Base-by-base conservation (phyloP, 2,329 filamentous ascomycete genomes). In the Hymenoscyphus occultus region DNA sequence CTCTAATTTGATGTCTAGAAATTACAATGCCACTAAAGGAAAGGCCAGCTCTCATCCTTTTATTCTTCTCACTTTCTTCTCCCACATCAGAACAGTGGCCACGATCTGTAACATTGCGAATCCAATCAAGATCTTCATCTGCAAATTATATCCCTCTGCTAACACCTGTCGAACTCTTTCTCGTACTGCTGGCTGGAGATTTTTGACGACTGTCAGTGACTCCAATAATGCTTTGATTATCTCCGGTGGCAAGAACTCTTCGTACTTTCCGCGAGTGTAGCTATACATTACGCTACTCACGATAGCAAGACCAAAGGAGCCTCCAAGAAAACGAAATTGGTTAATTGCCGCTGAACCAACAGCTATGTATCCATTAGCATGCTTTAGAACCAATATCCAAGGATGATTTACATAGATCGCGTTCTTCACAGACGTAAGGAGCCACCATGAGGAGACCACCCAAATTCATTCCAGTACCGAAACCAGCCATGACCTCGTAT, bases 251-350 rank as follows among this genome's bases (percentile, higher is more conserved):
- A 45, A 60, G 28, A 45, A 32, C 12, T 28, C 6, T 28, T 31
- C 39, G 22, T 31, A 45, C 48, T 22, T n/a, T 14, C 9, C 12
- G 10, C 40, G 39, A 9, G 19, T 60, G 9, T 22, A n/a, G n/a
- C 19, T 45, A 28, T 45, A 60, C 39, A 60, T 60, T 13, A 19
- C 13, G 32, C 39, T 60, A 28, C 22, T 51, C n/a, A 45, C 7
- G 42, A 60, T 51, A n/a, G 40, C 59, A 31, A 60, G 22, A 14
- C 19, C 59, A 32, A 60, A 19, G 14, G n/a, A 45, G 2, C 59
- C 59, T 6, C 59, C 59, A 1, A 60, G 16, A n/a, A 45, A 42
- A 9, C 59, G 59, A n/a, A 60, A 42, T 60, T 60, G 59, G 40
- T 42, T 60, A 14, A 60, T 42, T 12, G 59, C 59, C 12, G 39